These are phyloP conservation scores for Sphaerulina vaccinii DNA, from an alignment of 2,329 filamentous ascomycete species.

Conservation along the genomic window DNA sequence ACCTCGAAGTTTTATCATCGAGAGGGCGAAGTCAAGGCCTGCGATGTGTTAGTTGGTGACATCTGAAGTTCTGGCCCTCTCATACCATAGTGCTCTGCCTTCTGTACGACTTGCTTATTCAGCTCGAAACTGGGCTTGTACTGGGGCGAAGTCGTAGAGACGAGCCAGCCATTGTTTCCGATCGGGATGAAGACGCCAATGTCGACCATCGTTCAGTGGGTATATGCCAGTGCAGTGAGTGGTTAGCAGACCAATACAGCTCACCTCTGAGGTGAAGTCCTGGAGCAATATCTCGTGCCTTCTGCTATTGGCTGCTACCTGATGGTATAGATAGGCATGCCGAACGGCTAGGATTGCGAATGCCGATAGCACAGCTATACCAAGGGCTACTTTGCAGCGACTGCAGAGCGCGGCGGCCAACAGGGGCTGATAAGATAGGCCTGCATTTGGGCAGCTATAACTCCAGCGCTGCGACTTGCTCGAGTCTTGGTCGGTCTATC, in stretches of 20 bases:
- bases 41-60: background rate
- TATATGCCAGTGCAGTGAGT: background rate
- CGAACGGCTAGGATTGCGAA: background rate
- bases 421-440: no score
- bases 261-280: background rate
- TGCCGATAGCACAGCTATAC: no score
- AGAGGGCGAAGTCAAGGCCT: conserved; percentile 19
- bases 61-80: background rate
- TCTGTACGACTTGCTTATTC: conserved; percentile 19
- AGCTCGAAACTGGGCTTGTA: conserved; percentile 19
- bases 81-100: conserved; percentile 12
- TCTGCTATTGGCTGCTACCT: background rate
- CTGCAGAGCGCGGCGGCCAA: no score
- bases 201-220: conserved; percentile 6
- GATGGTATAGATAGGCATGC: background rate
- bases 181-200: conserved; percentile 23
- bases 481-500: no score
- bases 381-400: no score
- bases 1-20: conserved; percentile 21
- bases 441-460: no score
- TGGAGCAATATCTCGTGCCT: background rate
- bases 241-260: background rate
- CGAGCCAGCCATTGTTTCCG: conserved; percentile 23
- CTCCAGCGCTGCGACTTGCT: no score
- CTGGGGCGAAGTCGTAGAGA: conserved; percentile 19